A percentile compares a stretch with the other conserved stretches of the same genome.
phyloP scores from a whole-genome alignment of 2,329 filamentous ascomycete species.

The Penicillium palitans region DNA sequence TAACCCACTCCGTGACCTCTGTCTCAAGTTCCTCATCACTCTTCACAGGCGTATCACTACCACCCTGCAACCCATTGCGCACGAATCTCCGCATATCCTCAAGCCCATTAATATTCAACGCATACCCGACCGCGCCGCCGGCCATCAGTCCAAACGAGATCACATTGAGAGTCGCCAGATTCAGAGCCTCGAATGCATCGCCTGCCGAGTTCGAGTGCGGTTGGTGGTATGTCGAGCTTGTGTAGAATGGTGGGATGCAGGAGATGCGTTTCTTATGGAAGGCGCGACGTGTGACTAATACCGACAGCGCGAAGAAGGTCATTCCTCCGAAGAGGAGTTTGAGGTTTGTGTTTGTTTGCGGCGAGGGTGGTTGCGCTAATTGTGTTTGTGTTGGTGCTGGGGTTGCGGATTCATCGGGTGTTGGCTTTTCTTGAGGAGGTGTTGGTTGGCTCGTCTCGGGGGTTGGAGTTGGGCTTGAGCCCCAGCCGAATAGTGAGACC shows the following conservation, averaged over 20 bases:
- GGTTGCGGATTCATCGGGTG: conserved; percentile 6
- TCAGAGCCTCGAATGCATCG: conserved; percentile 80
- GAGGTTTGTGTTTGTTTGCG: conserved; percentile 30
- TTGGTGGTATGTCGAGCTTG: conserved; percentile 46
- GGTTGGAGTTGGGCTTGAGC: conserved; percentile 18
- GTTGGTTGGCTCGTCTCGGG: conserved; percentile 7
- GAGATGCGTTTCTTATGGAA: conserved; percentile 63
- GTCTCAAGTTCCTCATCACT: conserved; percentile 51
- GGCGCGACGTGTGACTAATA: conserved; percentile 69
- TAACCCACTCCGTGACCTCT: conserved; percentile 57
- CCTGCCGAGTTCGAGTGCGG: conserved; percentile 60
- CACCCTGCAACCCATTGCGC: conserved; percentile 61
- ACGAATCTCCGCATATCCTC: conserved; percentile 63
- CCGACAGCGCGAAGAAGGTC: conserved; percentile 71
- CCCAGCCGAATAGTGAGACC: conserved; percentile 31
- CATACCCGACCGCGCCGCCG: conserved; percentile 72
- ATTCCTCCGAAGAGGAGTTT: conserved; percentile 71
- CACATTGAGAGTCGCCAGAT: conserved; percentile 84
- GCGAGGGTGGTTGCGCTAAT: conserved; percentile 12
- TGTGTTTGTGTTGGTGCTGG: conserved; percentile 13
- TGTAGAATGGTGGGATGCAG: conserved; percentile 70
- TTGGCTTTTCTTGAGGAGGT: conserved; percentile 7
- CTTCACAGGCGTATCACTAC: conserved; percentile 54
- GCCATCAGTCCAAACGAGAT: conserved; percentile 71
- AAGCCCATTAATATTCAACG: conserved; percentile 70